phyloP scores from a whole-genome alignment of 2,329 filamentous ascomycete species.

The Bipolaris sorokiniana region DNA sequence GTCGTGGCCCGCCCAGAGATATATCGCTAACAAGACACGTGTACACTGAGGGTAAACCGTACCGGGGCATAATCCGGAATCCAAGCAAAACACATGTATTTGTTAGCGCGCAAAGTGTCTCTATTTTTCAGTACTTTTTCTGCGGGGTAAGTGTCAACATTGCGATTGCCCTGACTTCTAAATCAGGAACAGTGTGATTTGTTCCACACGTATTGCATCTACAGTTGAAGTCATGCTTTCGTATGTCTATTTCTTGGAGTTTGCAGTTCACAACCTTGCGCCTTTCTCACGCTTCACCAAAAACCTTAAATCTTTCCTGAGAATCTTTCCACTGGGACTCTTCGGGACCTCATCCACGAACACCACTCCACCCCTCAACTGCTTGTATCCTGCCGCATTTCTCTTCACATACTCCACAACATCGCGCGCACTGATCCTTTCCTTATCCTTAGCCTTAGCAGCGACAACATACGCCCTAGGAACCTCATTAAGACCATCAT shows the following conservation, averaged over 20 bases:
- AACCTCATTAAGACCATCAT: constrained; percentile 48
- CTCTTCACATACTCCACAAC: constrained; percentile 44
- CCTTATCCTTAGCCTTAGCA: constrained; percentile 35
- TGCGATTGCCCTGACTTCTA: no score
- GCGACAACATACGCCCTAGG: constrained; percentile 54
- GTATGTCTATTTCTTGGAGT: no score
- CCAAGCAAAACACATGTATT: no score
- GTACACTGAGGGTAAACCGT: background rate
- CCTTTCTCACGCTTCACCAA: constrained; percentile 40
- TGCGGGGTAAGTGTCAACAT: no score
- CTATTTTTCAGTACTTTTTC: no score
- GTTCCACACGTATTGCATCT: no score
- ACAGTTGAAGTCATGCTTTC: background rate
- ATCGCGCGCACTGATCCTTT: constrained; percentile 35
- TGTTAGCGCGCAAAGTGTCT: no score
- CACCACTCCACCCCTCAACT: constrained; percentile 47
- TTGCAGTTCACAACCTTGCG: background rate
- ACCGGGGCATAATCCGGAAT: constrained; percentile 1
- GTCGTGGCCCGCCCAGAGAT: background rate
- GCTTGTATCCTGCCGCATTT: constrained; percentile 45
- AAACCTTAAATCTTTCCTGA: constrained; percentile 46
- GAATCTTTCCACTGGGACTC: constrained; percentile 45
- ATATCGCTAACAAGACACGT: background rate
- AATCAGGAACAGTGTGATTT: no score
- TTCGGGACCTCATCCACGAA: constrained; percentile 48